Evolutionary conservation across 495 filamentous ascomycete species (phyloP).

Genomic region (Tuber melanosporum): DNA sequence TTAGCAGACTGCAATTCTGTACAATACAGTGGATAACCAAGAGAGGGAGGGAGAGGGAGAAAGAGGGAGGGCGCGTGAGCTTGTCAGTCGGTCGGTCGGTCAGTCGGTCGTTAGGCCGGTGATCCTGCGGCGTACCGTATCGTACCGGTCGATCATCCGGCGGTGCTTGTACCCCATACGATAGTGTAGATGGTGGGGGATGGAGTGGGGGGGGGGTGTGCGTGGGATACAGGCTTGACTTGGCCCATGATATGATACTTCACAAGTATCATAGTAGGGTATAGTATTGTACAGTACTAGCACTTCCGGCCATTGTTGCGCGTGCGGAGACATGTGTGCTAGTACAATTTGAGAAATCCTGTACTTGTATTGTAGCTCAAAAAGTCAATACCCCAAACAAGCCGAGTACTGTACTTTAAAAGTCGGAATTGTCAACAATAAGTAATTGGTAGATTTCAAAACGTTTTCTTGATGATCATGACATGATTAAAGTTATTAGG

Average conservation of each 20-base stretch:
- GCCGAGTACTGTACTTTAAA: neutral
- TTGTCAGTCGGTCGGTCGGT: neutral
- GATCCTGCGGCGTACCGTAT: neutral
- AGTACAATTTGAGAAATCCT: neutral
- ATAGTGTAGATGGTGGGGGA: neutral
- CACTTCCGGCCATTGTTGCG: neutral
- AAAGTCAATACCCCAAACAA: too few relatives aligned
- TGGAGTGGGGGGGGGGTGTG: neutral
- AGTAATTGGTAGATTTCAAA: neutral
- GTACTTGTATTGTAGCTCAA: neutral
- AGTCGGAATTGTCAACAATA: neutral
- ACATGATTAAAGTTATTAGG: neutral
- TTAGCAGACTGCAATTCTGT: neutral
- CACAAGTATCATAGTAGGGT: neutral
- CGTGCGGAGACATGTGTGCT: neutral
- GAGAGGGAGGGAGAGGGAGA: neutral
- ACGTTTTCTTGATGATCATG: neutral
- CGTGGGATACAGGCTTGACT: neutral
- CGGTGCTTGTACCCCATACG: neutral
- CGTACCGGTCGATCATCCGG: constrained; percentile 6
- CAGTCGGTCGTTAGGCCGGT: neutral
- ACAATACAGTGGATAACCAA: neutral
- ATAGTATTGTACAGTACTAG: too few relatives aligned
- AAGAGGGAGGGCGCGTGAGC: neutral
- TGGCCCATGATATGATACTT: neutral